Percentiles rank a stretch among this genome's conserved stretches.
Conservation (phyloP, 2,329 filamentous ascomycete species). For the Aspergillus bombycis region DNA sequence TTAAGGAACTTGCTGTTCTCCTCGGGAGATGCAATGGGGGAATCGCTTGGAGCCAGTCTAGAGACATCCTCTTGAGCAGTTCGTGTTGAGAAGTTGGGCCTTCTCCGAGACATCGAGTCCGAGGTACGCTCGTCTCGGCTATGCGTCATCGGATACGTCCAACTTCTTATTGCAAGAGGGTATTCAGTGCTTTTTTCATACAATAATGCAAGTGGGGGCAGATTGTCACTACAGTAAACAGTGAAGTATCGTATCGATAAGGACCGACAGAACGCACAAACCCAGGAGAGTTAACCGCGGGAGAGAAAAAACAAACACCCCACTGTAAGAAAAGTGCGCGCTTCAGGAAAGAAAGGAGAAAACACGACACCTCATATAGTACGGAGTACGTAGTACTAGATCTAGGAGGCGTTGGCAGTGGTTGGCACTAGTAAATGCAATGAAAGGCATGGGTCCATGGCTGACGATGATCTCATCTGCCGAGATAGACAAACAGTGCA, state of each 20-base stretch:
- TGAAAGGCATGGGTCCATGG: constrained; percentile 3
- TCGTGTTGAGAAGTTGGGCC: constrained; percentile 44
- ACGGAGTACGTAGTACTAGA: neutral
- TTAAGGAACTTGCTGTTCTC: constrained; percentile 28
- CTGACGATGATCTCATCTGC: constrained; percentile 26
- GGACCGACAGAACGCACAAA: neutral
- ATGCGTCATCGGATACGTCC: constrained; percentile 26
- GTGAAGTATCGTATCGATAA: neutral
- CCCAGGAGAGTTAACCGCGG: neutral
- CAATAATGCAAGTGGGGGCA: neutral
- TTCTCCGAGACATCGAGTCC: constrained; percentile 36
- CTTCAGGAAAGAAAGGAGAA: neutral
- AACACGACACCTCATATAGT: neutral
- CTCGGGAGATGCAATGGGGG: constrained; percentile 21
- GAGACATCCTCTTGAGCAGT: constrained; percentile 42
- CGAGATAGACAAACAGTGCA: constrained; percentile 35
- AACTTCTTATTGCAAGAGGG: constrained; percentile 7
- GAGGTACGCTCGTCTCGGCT: constrained; percentile 23
- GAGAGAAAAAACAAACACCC: neutral
- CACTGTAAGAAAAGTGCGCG: neutral
- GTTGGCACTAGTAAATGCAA: neutral
- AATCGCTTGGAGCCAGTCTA: constrained; percentile 38
- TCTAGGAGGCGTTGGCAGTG: neutral
- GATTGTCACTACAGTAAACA: neutral
- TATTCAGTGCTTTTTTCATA: constrained; percentile 10